Conservation (phyloP, 1,139 yeast genomes). For the Sugiyamaella castrensis region DNA sequence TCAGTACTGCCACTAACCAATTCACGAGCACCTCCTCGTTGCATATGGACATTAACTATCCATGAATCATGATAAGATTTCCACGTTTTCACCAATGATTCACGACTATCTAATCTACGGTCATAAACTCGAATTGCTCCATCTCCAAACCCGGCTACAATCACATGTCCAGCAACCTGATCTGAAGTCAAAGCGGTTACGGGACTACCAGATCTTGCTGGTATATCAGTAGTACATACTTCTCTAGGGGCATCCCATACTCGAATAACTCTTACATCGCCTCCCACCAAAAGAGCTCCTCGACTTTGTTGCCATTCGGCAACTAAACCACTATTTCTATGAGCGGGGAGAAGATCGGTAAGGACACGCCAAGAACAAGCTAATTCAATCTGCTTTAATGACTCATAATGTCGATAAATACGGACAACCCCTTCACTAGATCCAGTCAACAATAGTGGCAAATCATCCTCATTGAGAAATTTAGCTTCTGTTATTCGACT, state of each 20-base stretch:
- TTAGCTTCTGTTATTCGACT: constrained; percentile 85
- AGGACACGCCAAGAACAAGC: constrained; percentile 93
- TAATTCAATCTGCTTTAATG: constrained; percentile 52
- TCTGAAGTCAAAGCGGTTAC: constrained; percentile 89
- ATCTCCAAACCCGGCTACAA: constrained; percentile 91
- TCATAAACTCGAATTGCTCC: constrained; percentile 91
- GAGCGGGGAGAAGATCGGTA: constrained; percentile 66
- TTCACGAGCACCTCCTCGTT: constrained; percentile 93
- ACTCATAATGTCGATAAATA: constrained; percentile 74
- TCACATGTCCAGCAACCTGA: constrained; percentile 90
- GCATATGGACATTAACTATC: constrained; percentile 85
- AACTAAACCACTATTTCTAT: constrained; percentile 73
- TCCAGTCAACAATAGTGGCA: constrained; percentile 79
- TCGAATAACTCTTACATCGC: constrained; percentile 88
- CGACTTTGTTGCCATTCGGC: constrained; percentile 97
- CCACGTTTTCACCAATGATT: constrained; percentile 86
- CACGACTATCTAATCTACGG: constrained; percentile 78
- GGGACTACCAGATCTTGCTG: constrained; percentile 87
- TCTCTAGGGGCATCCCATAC: constrained; percentile 98
- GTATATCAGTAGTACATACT: constrained; percentile 78
- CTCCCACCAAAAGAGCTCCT: constrained; percentile 88
- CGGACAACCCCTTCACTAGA: constrained; percentile 92
- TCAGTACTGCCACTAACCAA: constrained; percentile 76
- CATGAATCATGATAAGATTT: constrained; percentile 52
- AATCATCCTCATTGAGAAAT: constrained; percentile 87